Base-by-base conservation (phyloP, 2,329 filamentous ascomycete genomes). In the Incumbomyces lentus region DNA sequence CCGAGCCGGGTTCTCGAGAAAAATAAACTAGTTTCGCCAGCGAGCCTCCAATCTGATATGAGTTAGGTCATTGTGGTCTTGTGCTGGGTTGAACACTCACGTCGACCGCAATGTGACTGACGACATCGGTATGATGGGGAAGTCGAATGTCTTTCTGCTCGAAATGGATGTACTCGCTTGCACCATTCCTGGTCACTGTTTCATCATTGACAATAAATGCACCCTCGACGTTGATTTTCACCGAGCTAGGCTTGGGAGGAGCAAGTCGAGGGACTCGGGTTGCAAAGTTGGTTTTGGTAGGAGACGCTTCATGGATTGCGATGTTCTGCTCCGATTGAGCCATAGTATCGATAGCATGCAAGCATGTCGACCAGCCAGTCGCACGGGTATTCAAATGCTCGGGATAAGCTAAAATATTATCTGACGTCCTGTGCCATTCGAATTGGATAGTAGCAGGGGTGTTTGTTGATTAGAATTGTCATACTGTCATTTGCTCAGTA, bases 11-110 rank as follows among this genome's bases (percentile, higher is more conserved):
- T 66, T 96, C 92, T 54, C 86, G 84, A 14, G 89, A 92, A 62
- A 96, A 96, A 71, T 95, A 98, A 50, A 98, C 92, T 38, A 98
- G 79, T 69, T 98, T 98, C 55, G 88, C 89, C 30, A 98, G 74
- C 13, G 89, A 94, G 55, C 92, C 92, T 54, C 92, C 92, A 64
- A 98, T 96, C 86, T 95, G 63, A 40, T 6, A 33, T n/a, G n/a
- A 12, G 29, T 49, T 29, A 43, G 40, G 17, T 32, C 30, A 34
- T 11, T 3, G 14, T 33, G 6, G 38, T n/a, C 16, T 22, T 26
- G 12, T 8, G n/a, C 6, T 12, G 6, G 18, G 13, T 35, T 44
- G 49, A 40, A 43, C 50, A 73, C 84, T 67, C 75, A 93, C 88
- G 74, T 98, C 92, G 50, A 95, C 83, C 44, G 92, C 92, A 57